Evolutionary conservation across 2,329 filamentous ascomycete species (phyloP).

Genomic region (Chaetomiaceae sp.): DNA sequence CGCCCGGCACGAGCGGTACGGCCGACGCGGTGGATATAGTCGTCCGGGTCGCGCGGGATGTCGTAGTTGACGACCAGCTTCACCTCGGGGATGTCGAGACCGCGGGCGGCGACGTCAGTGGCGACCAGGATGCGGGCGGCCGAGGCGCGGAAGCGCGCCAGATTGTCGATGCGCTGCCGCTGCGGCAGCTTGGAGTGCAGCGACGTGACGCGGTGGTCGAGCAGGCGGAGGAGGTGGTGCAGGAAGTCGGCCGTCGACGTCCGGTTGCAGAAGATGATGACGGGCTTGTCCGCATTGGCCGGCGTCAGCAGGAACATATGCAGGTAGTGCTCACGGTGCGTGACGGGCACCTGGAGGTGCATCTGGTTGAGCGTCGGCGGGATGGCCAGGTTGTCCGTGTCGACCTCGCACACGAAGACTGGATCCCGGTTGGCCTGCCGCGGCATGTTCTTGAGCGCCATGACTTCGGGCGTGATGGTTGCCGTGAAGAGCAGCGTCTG

Average conservation of each 20-base stretch:
- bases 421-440: slow-evolving; percentile 64
- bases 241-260: slow-evolving; percentile 84
- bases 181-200: slow-evolving; percentile 86
- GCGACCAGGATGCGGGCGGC: slow-evolving; percentile 88
- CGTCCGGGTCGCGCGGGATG: slow-evolving; percentile 89
- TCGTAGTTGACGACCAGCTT: slow-evolving; percentile 92
- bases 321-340: slow-evolving; percentile 90
- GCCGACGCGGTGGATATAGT: slow-evolving; percentile 95
- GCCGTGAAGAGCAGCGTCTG: slow-evolving; percentile 96
- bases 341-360: slow-evolving; percentile 83
- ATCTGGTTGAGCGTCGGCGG: slow-evolving; percentile 77
- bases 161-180: slow-evolving; percentile 76
- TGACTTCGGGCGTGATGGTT: slow-evolving; percentile 88
- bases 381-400: slow-evolving; percentile 69
- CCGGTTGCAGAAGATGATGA: slow-evolving; percentile 93
- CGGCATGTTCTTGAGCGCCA: slow-evolving; percentile 75
- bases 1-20: slow-evolving; percentile 90
- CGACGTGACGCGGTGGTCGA: slow-evolving; percentile 85
- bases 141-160: slow-evolving; percentile 83
- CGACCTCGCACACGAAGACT: slow-evolving; percentile 85
- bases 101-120: slow-evolving; percentile 89
- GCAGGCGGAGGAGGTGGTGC: slow-evolving; percentile 78
- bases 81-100: slow-evolving; percentile 92
- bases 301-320: slow-evolving; percentile 82
- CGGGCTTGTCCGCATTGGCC: slow-evolving; percentile 66